Evolutionary conservation across 2,329 filamentous ascomycete species (phyloP), one percentile per base, ranked within the genome.

Genomic region (Penicillium olsonii): DNA sequence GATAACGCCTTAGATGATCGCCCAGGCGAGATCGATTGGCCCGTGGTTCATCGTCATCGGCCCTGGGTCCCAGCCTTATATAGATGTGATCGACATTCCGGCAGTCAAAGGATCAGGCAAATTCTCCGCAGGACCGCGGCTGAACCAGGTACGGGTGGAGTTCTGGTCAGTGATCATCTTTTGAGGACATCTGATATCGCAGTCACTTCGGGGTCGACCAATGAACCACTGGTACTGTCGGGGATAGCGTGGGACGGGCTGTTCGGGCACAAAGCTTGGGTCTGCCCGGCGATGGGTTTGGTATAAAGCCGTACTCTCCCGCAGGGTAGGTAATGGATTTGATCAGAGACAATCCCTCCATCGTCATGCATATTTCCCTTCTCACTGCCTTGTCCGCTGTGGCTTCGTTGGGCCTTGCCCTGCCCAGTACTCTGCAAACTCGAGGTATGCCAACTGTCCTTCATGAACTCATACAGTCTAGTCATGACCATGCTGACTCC

Each of bases 321-420:
- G 10, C 20, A 5, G 15, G 5, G 5, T n/a, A n/a, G n/a, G 12
- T 15, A 7, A 8, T 37, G 6, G 27, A 14, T 24, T 43, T 11
- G 2, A 44, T 17, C 9, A 18, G 22, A 20, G 31, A 15, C 12
- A n/a, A 45, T 45, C 6, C 15, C 3, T 17, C 2, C 17, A 22
- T 10, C 33, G 53, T 8, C 7, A 60, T 60, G 57, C 49, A 40
- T 31, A 48, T 51, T 31, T 45, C 53, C 12, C 15, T 56, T 5
- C 33, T 58, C 15, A 19, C 42, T 7, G n/a, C 37, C 8, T 20
- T 60, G 19, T 54, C 44, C n/a, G 45, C 48, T 11, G 31, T 35
- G 17, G 42, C 34, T 34, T 52, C 45, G 3, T 17, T 54, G 33
- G 38, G 50, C 8, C 19, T 45, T 43, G 51, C 57, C 31, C 27